These are phyloP conservation scores for Oenanthe javanica DNA, from an alignment of 140 eudicot genomes.

Conservation along the genomic window DNA sequence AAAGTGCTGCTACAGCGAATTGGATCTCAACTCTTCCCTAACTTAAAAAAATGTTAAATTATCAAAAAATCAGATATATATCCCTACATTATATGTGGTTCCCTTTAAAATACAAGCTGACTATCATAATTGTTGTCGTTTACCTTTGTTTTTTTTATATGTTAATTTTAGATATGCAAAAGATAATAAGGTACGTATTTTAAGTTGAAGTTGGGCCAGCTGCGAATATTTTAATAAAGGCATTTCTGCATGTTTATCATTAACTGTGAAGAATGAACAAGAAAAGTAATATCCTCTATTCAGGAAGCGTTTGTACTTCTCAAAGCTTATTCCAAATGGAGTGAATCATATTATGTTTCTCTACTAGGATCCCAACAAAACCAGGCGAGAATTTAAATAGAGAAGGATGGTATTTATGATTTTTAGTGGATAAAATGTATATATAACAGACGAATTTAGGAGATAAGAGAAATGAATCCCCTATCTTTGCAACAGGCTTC, in stretches of 20 bases:
- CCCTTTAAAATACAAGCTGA: not conserved
- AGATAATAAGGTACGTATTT: not conserved
- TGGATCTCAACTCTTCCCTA: too few species aligned
- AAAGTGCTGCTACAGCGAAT: too few species aligned
- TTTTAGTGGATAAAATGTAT: too few species aligned
- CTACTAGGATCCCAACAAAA: not conserved
- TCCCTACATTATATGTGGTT: not conserved
- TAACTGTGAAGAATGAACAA: not conserved
- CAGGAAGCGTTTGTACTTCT: not conserved
- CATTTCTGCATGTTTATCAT: not conserved
- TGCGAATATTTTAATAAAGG: not conserved
- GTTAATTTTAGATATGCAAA: too few species aligned
- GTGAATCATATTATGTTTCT: not conserved
- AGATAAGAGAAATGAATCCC: not conserved
- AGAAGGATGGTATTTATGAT: not conserved
- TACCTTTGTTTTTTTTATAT: not conserved
- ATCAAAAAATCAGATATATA: not conserved
- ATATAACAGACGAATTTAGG: not conserved
- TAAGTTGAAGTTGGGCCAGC: not conserved
- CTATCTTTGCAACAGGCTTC: constrained; percentile 46
- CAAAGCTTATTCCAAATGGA: not conserved
- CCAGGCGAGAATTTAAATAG: not conserved
- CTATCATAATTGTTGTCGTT: not conserved
- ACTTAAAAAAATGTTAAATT: too few species aligned
- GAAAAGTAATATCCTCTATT: not conserved